Evolutionary conservation across 805 yeast species (phyloP), one percentile per base, ranked within the genome.

Genomic region (Priceomyces medius): DNA sequence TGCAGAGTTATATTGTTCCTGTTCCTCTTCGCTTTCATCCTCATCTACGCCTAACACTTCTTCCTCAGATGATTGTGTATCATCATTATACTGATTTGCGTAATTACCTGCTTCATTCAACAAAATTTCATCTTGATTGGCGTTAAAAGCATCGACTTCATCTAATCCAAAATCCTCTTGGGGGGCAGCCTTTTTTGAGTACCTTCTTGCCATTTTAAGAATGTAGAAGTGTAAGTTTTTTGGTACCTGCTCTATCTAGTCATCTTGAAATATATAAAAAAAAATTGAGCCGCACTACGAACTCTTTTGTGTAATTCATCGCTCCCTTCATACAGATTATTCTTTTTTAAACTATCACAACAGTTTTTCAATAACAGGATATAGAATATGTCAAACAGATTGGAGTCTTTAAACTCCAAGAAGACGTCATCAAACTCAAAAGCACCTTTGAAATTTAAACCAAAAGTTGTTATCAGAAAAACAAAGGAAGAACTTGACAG

Each of bases 381-480:
- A 20, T 21, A 36, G 39, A 37, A 29, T 4, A 69, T 68, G 74
- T 64, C 73, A 24, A 66, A 68, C 49, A 48, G 76, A 43, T 61
- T 70, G 41, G 76, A 70, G 35, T 66, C 73, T 18, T 57, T 70
- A 49, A 66, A 59, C 44, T 55, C 68, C 12, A 59, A 61, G 43
- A 66, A 65, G 45, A 50, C 46, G 7, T 14, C 41, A 10, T 14
- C 43, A 3, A 47, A 49, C 14, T 54, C 66, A 2, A 78, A 79
- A 51, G 77, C 86, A 6, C 71, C 79, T 2, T 65, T 85, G 45
- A 83, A 84, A 61, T 90, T 90, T 64, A 81, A 82, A 61, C 97
- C 97, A 2, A 90, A 90, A 61, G 83, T 74, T 2, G 96, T 90
- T 32, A 89, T 89, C 0, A 73, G 97, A 63, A 80, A 88, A 58